Conservation (phyloP, 2,329 filamentous ascomycete genomes). For the Apiospora phragmitis region DNA sequence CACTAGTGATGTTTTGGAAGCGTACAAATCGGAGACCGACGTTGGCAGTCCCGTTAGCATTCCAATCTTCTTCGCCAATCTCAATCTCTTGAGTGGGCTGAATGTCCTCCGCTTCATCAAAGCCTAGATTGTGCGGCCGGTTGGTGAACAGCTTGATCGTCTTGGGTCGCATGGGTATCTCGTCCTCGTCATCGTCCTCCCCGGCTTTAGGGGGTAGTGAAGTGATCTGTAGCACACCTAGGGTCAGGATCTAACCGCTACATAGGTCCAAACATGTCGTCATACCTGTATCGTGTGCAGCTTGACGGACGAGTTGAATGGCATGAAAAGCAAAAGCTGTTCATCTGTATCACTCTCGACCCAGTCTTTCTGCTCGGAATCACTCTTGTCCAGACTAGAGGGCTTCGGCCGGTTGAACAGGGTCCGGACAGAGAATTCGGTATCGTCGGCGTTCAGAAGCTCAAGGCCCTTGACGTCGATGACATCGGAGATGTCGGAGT, state of each 20-base stretch:
- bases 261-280: background rate
- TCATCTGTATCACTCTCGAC: slow-evolving; percentile 97
- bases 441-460: slow-evolving; percentile 77
- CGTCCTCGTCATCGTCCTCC: slow-evolving; percentile 65
- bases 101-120: slow-evolving; percentile 90
- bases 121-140: slow-evolving; percentile 85
- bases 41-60: slow-evolving; percentile 71
- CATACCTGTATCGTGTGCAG: slow-evolving; percentile 75
- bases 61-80: slow-evolving; percentile 78
- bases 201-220: slow-evolving; percentile 62
- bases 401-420: slow-evolving; percentile 70
- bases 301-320: slow-evolving; percentile 86
- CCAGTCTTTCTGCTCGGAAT: slow-evolving; percentile 84
- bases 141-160: slow-evolving; percentile 87
- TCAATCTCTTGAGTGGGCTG: slow-evolving; percentile 78
- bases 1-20: slow-evolving; percentile 88
- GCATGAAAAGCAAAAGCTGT: slow-evolving; percentile 89
- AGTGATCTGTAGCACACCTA: slow-evolving; percentile 64
- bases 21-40: slow-evolving; percentile 86
- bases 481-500: slow-evolving; percentile 79
- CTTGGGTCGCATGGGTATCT: slow-evolving; percentile 77
- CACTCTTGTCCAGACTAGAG: slow-evolving; percentile 77
- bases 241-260: slow-evolving; percentile 14
- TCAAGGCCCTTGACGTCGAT: slow-evolving; percentile 81
- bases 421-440: slow-evolving; percentile 67